phyloP scores from a whole-genome alignment of 495 filamentous ascomycete genomes.

The Penicillium simplicissimum region DNA sequence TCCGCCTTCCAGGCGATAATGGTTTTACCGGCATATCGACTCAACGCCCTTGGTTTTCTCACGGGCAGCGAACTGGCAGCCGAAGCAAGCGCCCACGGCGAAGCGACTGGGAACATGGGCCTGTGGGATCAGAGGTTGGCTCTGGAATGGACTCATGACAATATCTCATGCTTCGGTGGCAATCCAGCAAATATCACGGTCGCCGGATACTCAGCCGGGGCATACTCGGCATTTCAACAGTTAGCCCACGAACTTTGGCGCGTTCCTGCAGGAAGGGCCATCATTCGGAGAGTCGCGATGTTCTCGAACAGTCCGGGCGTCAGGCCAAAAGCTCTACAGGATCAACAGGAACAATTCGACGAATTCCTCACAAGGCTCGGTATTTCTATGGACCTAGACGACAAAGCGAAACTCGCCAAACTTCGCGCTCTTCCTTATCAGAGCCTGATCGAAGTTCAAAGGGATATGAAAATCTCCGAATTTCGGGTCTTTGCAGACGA shows the following conservation, averaged over 20 bases:
- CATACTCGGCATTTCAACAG: not conserved
- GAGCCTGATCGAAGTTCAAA: not conserved
- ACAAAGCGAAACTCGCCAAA: not conserved
- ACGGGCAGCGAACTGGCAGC: not conserved
- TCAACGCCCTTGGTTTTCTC: constrained; percentile 6
- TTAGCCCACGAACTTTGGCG: not conserved
- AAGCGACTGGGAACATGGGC: constrained; percentile 5
- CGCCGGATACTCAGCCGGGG: constrained; percentile 4
- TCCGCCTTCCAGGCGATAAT: not conserved
- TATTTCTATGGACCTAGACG: not conserved
- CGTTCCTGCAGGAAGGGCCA: not conserved
- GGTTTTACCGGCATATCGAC: not conserved
- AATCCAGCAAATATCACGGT: not conserved
- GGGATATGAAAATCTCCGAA: not conserved
- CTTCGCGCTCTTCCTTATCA: not conserved
- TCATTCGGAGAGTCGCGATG: not conserved
- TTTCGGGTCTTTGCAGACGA: not conserved
- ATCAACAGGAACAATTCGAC: not conserved
- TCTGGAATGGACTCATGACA: constrained; percentile 1
- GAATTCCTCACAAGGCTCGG: not conserved
- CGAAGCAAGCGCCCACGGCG: not conserved
- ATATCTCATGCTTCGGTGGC: constrained; percentile 6
- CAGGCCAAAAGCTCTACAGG: not conserved
- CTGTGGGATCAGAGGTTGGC: constrained; percentile 1
- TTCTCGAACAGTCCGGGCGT: not conserved